phyloP scores from a whole-genome alignment of 805 yeast species.

The Monosporozyma aquatica region DNA sequence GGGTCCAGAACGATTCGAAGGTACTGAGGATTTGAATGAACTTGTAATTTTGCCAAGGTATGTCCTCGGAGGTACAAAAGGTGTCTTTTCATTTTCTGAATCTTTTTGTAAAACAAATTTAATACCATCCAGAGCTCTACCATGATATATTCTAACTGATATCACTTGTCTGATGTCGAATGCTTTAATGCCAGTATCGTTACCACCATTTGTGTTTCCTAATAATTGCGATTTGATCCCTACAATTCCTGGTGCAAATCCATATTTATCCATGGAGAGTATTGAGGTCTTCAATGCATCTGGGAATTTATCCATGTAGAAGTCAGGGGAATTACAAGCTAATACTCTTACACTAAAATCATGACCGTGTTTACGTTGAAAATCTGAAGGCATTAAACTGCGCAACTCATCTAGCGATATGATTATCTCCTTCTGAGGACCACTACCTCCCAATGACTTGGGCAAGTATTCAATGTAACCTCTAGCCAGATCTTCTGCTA shows the following conservation, averaged over 20 bases:
- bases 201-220: conserved; percentile 23
- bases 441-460: conserved; percentile 44
- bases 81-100: conserved; percentile 15
- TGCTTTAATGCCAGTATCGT: conserved; percentile 24
- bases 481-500: conserved; percentile 44
- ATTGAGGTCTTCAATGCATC: conserved; percentile 10
- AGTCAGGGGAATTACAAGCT: conserved; percentile 52
- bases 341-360: conserved; percentile 41
- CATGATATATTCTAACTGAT: conserved; percentile 61
- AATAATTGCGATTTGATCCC: conserved; percentile 26
- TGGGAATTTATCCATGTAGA: conserved; percentile 42
- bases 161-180: conserved; percentile 29
- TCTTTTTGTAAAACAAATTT: conserved; percentile 36
- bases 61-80: conserved; percentile 41
- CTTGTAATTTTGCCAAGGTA: conserved; percentile 30
- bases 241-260: conserved; percentile 14
- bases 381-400: conserved; percentile 25
- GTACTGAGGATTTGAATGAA: conserved; percentile 16
- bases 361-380: conserved; percentile 24
- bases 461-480: conserved; percentile 58
- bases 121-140: conserved; percentile 76
- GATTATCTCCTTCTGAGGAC: conserved; percentile 45
- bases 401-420: conserved; percentile 42
- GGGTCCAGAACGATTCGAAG: conserved; percentile 5
- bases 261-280: conserved; percentile 24